These are phyloP conservation scores for Alternaria sp. DNA, from an alignment of 2,329 filamentous ascomycete genomes.

Conservation along the genomic window DNA sequence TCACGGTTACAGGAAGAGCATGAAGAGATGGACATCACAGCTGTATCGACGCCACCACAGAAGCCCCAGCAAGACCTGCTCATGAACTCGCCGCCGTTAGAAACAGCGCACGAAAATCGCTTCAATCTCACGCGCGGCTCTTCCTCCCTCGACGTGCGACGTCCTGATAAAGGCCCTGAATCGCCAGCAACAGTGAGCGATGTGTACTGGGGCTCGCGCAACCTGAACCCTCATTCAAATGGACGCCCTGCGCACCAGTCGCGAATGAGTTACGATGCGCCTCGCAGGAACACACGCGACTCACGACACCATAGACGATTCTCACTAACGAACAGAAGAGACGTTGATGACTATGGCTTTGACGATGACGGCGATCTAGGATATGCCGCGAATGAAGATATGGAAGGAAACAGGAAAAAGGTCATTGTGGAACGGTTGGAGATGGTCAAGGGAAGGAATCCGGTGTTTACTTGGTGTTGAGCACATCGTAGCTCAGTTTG, in stretches of 20 bases:
- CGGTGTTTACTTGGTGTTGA: conserved; percentile 97
- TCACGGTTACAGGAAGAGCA: conserved; percentile 59
- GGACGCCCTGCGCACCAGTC: conserved; percentile 41
- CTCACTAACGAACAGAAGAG: conserved; percentile 62
- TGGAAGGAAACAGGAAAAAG: conserved; percentile 89
- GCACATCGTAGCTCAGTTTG: neutral
- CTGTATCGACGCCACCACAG: conserved; percentile 66
- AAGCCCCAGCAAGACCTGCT: conserved; percentile 72
- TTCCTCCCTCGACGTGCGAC: conserved; percentile 53
- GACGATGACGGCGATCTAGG: conserved; percentile 90
- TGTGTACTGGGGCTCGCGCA: conserved; percentile 38
- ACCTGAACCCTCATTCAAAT: conserved; percentile 21
- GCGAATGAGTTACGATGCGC: conserved; percentile 55
- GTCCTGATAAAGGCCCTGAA: conserved; percentile 31
- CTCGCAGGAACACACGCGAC: conserved; percentile 42
- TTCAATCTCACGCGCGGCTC: conserved; percentile 60
- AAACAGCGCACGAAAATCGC: conserved; percentile 51
- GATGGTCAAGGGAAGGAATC: conserved; percentile 93
- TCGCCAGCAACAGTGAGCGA: conserved; percentile 50
- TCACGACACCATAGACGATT: conserved; percentile 54
- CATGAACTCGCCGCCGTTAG: conserved; percentile 65
- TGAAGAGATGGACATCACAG: conserved; percentile 92
- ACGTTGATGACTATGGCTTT: conserved; percentile 55
- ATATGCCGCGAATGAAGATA: conserved; percentile 91
- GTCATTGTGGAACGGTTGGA: conserved; percentile 97